Evolutionary conservation across 129 eudicot species (phyloP).

Genomic region (Scalesia atractyloides): DNA sequence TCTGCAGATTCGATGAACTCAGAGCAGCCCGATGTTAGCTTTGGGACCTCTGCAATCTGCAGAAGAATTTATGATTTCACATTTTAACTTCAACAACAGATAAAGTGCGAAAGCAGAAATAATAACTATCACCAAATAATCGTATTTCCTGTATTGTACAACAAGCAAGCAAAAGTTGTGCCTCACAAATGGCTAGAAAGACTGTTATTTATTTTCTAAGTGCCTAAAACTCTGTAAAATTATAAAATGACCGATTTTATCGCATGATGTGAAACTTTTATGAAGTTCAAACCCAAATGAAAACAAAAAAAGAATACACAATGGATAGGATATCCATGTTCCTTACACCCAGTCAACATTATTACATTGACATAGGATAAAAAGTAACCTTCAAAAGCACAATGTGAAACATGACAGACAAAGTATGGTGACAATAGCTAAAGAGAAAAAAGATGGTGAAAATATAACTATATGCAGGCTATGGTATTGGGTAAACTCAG

Average conservation of each 20-base stretch:
- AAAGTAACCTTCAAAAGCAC: background rate
- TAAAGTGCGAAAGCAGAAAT: conserved; percentile 4
- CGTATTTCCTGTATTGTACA: conserved; percentile 21
- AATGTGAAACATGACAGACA: background rate
- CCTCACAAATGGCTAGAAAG: conserved; percentile 2
- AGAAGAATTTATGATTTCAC: conserved; percentile 26
- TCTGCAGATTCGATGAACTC: conserved; percentile 95
- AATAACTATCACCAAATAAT: background rate
- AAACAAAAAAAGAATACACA: background rate
- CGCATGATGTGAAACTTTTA: background rate
- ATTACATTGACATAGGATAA: background rate
- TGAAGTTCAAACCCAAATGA: background rate
- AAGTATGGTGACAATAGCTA: background rate
- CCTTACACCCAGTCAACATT: background rate
- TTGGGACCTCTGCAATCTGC: conserved; percentile 95
- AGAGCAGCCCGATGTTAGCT: conserved; percentile 91
- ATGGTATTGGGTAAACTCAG: conserved; percentile 49
- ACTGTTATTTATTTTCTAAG: background rate
- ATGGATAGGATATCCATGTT: background rate
- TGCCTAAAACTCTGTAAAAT: background rate
- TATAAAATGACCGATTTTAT: background rate
- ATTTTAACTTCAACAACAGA: conserved; percentile 13
- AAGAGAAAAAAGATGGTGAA: background rate
- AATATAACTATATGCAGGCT: background rate
- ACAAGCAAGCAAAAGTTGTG: conserved; percentile 15